phyloP scores from a whole-genome alignment of 2,329 filamentous ascomycete species.

The Pseudofabraea citricarpa region DNA sequence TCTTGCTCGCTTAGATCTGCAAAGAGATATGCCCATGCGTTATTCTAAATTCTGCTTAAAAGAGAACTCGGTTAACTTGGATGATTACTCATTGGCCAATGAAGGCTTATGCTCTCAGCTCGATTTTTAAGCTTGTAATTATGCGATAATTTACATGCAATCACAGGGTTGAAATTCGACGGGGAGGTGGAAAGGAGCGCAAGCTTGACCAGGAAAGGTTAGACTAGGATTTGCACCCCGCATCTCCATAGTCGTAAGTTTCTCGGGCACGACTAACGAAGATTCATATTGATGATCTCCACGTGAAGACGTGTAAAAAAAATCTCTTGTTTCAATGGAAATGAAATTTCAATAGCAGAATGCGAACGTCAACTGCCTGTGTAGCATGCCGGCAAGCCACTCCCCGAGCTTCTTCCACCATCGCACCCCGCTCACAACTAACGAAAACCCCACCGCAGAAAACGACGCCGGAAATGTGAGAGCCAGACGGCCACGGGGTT shows the following conservation, averaged over 20 bases:
- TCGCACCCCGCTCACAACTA: neutral
- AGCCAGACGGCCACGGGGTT: conserved; percentile 3
- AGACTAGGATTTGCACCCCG: no score
- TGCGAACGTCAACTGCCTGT: conserved; percentile 3
- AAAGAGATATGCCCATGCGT: no score
- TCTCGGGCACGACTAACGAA: neutral
- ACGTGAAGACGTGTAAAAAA: neutral
- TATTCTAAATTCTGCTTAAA: no score
- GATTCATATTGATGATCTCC: neutral
- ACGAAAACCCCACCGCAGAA: neutral
- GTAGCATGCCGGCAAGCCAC: conserved; percentile 1
- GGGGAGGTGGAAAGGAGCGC: no score
- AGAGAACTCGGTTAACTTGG: no score
- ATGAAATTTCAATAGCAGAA: neutral
- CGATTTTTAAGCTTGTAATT: no score
- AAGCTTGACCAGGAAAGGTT: no score
- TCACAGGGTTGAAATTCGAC: no score
- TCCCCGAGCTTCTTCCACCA: neutral
- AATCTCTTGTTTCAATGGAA: neutral
- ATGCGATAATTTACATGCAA: no score
- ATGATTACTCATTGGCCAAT: no score
- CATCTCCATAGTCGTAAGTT: neutral
- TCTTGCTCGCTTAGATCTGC: no score
- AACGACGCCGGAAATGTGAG: conserved; percentile 8
- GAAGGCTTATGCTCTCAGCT: no score